phyloP scores from a whole-genome alignment of 768 basidiomycete species.

The Auriscalpium vulgare region DNA sequence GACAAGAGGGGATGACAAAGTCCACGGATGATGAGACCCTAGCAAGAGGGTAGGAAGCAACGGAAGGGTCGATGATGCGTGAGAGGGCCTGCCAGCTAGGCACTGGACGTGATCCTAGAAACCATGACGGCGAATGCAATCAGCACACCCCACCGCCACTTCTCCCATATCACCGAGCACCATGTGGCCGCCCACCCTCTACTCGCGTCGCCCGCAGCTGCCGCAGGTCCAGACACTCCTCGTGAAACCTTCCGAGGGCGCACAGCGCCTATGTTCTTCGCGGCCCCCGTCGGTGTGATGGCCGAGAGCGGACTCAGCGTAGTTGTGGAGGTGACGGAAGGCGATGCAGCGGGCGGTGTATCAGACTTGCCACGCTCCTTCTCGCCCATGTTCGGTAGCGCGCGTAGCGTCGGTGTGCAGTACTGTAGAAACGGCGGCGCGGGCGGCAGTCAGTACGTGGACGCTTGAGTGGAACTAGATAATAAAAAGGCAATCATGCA shows the following conservation, averaged over 20 bases:
- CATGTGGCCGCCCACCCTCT: conserved; percentile 53
- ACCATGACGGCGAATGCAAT: conserved; percentile 73
- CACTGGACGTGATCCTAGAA: conserved; percentile 58
- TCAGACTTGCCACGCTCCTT: conserved; percentile 53
- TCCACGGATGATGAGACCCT: too few relatives aligned
- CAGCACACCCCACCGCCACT: conserved; percentile 78
- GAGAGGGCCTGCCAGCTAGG: not conserved
- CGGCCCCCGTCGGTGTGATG: conserved; percentile 16
- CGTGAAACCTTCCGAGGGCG: conserved; percentile 12
- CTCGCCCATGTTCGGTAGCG: conserved; percentile 92
- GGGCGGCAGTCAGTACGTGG: conserved; percentile 10
- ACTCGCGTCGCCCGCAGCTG: conserved; percentile 15
- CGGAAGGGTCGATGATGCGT: not conserved
- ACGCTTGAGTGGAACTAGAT: not conserved
- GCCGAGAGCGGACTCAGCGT: conserved; percentile 9
- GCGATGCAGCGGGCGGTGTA: conserved; percentile 15
- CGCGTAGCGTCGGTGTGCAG: conserved; percentile 52
- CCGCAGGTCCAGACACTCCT: conserved; percentile 9
- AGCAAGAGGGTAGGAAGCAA: too few relatives aligned
- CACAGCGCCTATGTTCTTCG: conserved; percentile 5
- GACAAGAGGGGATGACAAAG: too few relatives aligned
- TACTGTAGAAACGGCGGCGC: conserved; percentile 41
- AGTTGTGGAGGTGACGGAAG: conserved; percentile 12
- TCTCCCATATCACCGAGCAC: conserved; percentile 68
- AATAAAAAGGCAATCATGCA: conserved; percentile 1